Evolutionary conservation across 805 yeast genomes (phyloP), one percentile per base, ranked within the genome.

Genomic region (Metschnikowia koreensis): DNA sequence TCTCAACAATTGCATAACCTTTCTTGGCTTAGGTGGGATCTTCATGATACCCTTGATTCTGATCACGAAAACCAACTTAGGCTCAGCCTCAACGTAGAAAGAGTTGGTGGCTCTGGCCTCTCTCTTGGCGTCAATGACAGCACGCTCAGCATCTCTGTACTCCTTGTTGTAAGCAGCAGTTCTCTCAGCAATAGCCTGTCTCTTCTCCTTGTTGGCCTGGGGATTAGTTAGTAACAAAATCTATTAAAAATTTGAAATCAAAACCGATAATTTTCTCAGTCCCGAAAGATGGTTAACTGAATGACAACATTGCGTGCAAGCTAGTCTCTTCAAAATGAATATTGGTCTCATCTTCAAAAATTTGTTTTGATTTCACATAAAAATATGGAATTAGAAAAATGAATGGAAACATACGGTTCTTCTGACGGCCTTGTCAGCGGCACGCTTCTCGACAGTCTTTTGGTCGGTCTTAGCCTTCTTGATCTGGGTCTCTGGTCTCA

Each of bases 31-130:
- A 73, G 97, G 97, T 73, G 97, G 89, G 69, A 92, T 90, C 87
- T 91, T 92, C 92, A 82, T 88, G 78, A 92, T 89, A 92, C 97
- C 97, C 93, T 92, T 92, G 86, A 92, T 92, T 87, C 98, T 90
- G 77, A 92, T 84, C 72, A 92, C 96, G 77, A 92, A 90, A 64
- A 89, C 96, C 71, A 92, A 87, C 80, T 89, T 91, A 71, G 86
- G 84, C 84, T 92, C 93, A 77, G 96, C 97, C 71, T 85, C 90
- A 69, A 90, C 96, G 83, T 85, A 92, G 90, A 86, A 89, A 70
- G 94, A 85, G 77, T 96, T 96, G 71, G 84, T 79, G 76, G 93
- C 92, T 83, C 87, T 89, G 66, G 97, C 97, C 63, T 87, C 89
- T 79, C 97, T 89, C 83, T 86, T 86, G 70, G 96, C 96, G 53